These are phyloP conservation scores for Vitis riparia DNA, from an alignment of 164 flowering plant genomes.

Conservation along the genomic window DNA sequence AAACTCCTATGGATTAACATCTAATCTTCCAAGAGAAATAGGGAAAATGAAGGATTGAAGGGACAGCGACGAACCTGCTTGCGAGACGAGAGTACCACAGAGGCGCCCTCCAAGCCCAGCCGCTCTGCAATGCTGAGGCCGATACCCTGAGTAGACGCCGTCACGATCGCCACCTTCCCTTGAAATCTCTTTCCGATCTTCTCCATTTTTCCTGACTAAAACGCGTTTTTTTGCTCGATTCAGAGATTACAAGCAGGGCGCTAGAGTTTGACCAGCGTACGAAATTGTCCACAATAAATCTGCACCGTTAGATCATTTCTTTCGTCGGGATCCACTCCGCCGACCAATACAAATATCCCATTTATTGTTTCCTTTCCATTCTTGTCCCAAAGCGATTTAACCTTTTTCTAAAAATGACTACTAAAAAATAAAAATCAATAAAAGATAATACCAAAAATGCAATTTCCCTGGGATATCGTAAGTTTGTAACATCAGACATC, in stretches of 20 bases:
- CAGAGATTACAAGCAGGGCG: not conserved
- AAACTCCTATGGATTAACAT: not conserved
- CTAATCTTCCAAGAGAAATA: not conserved
- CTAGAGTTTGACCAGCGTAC: no score
- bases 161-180: slow-evolving; percentile 88
- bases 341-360: no score
- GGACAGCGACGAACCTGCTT: slow-evolving; percentile 50
- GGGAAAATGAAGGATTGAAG: not conserved
- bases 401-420: no score
- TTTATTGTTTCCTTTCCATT: no score
- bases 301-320: no score
- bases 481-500: no score
- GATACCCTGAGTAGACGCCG: slow-evolving; percentile 94
- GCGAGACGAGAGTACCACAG: slow-evolving; percentile 89
- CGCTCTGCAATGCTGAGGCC: slow-evolving; percentile 84
- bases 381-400: no score
- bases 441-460: no score
- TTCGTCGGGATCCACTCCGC: not conserved
- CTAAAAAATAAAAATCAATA: no score
- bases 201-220: slow-evolving; percentile 12
- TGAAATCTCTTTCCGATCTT: slow-evolving; percentile 56
- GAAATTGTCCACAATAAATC: no score
- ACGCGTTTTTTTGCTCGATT: not conserved
- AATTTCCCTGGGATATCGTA: no score
- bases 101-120: slow-evolving; percentile 88